phyloP scores from a whole-genome alignment of 352 stramenopile genomes.

The Achlya hypogyna region DNA sequence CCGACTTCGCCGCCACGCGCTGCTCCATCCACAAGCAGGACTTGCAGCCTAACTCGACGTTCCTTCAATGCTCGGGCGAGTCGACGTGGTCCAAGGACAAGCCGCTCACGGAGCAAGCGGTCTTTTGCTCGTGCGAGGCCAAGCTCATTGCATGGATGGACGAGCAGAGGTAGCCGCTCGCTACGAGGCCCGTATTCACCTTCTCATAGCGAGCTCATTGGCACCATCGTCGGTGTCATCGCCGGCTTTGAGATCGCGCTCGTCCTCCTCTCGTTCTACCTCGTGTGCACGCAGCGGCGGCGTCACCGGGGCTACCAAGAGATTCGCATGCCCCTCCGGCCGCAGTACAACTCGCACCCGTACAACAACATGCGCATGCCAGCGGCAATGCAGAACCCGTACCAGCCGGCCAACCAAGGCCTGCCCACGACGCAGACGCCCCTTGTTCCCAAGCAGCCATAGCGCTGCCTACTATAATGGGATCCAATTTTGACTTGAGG shows the following conservation, averaged over 20 bases:
- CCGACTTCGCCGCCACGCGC: constrained; percentile 55
- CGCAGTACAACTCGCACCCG: constrained; percentile 70
- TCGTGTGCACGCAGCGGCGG: constrained; percentile 63
- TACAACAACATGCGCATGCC: constrained; percentile 42
- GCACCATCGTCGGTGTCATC: constrained; percentile 70
- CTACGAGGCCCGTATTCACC: background rate
- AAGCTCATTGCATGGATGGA: constrained; percentile 73
- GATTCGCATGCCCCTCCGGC: constrained; percentile 69
- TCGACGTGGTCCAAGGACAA: constrained; percentile 29
- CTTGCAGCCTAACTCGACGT: constrained; percentile 43
- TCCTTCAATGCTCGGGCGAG: constrained; percentile 56
- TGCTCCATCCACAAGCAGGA: constrained; percentile 52
- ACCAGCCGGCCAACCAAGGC: background rate
- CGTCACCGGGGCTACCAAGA: constrained; percentile 70
- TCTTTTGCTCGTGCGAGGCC: constrained; percentile 75
- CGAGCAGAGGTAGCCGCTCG: constrained; percentile 44
- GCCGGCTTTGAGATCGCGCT: constrained; percentile 73
- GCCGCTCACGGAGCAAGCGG: constrained; percentile 56
- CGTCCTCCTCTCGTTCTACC: constrained; percentile 70
- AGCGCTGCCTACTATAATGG: background rate
- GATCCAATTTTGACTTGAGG: background rate
- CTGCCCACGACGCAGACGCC: background rate
- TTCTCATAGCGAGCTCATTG: constrained; percentile 30
- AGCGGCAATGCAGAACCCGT: background rate
- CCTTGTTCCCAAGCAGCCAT: background rate